phyloP scores from a whole-genome alignment of 129 eudicot species.

The Pittosporum tobira region DNA sequence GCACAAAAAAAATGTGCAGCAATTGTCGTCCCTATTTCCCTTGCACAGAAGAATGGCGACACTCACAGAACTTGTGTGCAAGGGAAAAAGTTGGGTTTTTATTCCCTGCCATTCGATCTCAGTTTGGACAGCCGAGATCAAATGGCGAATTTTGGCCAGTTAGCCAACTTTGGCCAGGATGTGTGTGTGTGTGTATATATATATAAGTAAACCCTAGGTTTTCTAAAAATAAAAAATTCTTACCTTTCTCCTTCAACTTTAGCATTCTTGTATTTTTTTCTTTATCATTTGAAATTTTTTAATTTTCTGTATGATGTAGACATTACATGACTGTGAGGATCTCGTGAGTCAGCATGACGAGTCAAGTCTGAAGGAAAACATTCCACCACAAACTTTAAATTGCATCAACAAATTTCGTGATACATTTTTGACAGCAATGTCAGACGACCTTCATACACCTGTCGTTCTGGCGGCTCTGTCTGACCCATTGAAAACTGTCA shows the following conservation, averaged over 20 bases:
- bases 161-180: too few relatives aligned
- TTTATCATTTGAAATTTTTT: not conserved
- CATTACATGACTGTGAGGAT: slow-evolving; percentile 69
- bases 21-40: too few relatives aligned
- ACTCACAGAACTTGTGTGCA: too few relatives aligned
- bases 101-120: too few relatives aligned
- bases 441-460: slow-evolving; percentile 84
- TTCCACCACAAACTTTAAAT: slow-evolving; percentile 40
- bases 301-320: slow-evolving; percentile 39
- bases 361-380: slow-evolving; percentile 26
- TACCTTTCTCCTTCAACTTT: not conserved
- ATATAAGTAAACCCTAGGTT: too few relatives aligned
- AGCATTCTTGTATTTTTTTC: not conserved
- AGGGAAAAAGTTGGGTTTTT: too few relatives aligned
- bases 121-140: too few relatives aligned
- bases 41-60: too few relatives aligned
- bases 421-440: slow-evolving; percentile 61
- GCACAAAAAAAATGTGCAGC: too few relatives aligned
- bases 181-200: too few relatives aligned
- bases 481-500: slow-evolving; percentile 80
- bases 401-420: slow-evolving; percentile 51
- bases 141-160: too few relatives aligned
- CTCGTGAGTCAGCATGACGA: slow-evolving; percentile 33
- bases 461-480: slow-evolving; percentile 81
- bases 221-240: not conserved